phyloP scores from a whole-genome alignment of 23 red algal genomes.

The Gracilaria vermiculophylla region DNA sequence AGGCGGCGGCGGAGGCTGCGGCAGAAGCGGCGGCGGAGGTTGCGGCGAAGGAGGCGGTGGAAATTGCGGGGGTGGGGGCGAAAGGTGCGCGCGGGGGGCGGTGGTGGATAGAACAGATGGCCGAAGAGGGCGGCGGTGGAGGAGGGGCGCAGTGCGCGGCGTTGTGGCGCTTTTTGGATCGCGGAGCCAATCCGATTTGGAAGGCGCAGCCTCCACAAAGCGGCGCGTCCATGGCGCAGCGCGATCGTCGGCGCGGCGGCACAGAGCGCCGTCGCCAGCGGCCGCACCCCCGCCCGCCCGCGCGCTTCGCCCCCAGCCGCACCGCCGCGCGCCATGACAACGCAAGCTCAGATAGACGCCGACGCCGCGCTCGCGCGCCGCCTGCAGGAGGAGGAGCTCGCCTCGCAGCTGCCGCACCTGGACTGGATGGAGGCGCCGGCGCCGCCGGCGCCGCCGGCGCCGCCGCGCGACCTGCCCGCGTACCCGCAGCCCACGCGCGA shows the following conservation, averaged over 20 bases:
- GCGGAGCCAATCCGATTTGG: no score
- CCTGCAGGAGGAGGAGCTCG: conserved; percentile 53
- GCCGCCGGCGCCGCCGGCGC: neutral
- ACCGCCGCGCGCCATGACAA: neutral
- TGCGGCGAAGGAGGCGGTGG: no score
- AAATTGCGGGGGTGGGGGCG: neutral
- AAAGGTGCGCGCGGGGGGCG: no score
- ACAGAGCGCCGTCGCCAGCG: no score
- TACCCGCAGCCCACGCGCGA: conserved; percentile 6
- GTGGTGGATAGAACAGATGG: no score
- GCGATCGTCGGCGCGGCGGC: no score
- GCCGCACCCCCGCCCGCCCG: neutral
- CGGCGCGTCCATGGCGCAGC: neutral
- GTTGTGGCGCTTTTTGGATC: no score
- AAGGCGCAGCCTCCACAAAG: neutral
- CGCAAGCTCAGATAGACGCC: conserved; percentile 35
- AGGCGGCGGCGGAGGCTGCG: no score
- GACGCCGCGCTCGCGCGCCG: conserved; percentile 60
- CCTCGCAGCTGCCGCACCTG: neutral
- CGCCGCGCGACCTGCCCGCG: neutral
- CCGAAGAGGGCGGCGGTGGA: neutral
- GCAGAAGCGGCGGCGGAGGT: no score
- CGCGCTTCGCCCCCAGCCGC: no score
- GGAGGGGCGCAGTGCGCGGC: no score
- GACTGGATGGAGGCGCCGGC: neutral